Base-by-base conservation (phyloP, 2,329 filamentous ascomycete species). In the Cercospora zeina region DNA sequence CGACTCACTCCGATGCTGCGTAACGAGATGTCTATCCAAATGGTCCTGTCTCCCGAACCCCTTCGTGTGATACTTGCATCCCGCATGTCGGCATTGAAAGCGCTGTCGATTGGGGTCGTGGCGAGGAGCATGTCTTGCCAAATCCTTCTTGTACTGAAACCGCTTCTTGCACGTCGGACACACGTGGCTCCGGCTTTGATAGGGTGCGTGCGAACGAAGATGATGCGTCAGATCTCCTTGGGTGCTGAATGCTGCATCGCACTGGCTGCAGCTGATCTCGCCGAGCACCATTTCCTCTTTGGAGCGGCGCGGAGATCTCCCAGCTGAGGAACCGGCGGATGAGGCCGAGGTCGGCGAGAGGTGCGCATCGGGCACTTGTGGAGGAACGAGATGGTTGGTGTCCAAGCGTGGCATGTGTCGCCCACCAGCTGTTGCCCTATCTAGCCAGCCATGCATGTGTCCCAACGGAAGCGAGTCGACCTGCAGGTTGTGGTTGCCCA, bases 11-110 rank as follows among this genome's bases (percentile, higher is more conserved):
- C 65, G 62, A 58, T 69, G 67, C 31, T 67, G 64, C n/a, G 54
- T 65, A 2, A 34, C 37, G 9, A 68, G 24, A 51, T 69, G 67
- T 4, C 67, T 59, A 31, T 69, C 65, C 4, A 69, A 58, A 53
- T 69, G 67, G 55, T 69, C 67, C 31, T 62, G 63, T 11, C 67
- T 27, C 1, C 67, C 65, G 39, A 69, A 69, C 1, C 67, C 67
- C 36, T 64, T 66, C 16, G 34, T 57, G 27, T 62, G 37, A 47
- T 67, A 69, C 27, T 69, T 69, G 57, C 67, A 69, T 3, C 56
- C 62, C 10, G 30, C n/a, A 21, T 64, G 59, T 6, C 36, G 54
- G 42, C 67, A 69, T 37, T 63, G 61, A 59, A 45, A 69, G 36
- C 58, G 55, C 34, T 59, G 62, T 31, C 65, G 54, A 54, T 69